Evolutionary conservation across 192 early-diverging fungal genomes (phyloP), one percentile per base, ranked within the genome.

Genomic region (Coemansia sp.): DNA sequence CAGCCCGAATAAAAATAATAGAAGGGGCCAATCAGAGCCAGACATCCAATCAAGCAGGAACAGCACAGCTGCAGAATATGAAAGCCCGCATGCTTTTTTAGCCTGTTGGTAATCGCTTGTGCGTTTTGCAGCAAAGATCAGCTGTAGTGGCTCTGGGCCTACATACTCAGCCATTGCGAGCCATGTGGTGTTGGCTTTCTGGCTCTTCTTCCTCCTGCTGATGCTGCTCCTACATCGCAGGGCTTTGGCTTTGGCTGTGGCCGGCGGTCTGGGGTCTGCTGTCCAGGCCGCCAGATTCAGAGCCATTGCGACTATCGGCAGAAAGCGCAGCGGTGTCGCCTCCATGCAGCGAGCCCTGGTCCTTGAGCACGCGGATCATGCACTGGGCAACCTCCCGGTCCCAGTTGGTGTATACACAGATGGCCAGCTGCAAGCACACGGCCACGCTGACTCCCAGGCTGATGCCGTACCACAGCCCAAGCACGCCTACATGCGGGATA

Each of bases 381-480:
- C 81, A 84, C 8, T 61, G 69, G 17, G 56, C n/a, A 8, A 79
- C 71, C 43, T 84, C 81, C 18, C 66, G 61, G 67, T 37, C 51
- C 76, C 76, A 84, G 67, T 67, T 52, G 20, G 76, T 71, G 32
- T 71, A 55, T 36, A 71, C 36, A 43, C 65, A 73, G 33, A 82
- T 70, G 5, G 64, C 53, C 68, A 82, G 6, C 66, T 85, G 84
- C 68, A 74, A 34, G 4, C n/a, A 37, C 28, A 78, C 79, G 8
- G 79, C 76, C 11, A 79, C 56, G 12, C 60, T 53, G 5, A 85
- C 71, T 56, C 78, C 76, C 0, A 64, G 61, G 43, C 71, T 67
- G 28, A 85, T 77, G 17, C 84, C 84, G 18, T 66, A 74, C 84
- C 84, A 85, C 61, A 85, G 73, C n/a, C 84, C 84, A 5, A 70